Conservation (phyloP, 805 yeast species). For the Lipomyces kockii region DNA sequence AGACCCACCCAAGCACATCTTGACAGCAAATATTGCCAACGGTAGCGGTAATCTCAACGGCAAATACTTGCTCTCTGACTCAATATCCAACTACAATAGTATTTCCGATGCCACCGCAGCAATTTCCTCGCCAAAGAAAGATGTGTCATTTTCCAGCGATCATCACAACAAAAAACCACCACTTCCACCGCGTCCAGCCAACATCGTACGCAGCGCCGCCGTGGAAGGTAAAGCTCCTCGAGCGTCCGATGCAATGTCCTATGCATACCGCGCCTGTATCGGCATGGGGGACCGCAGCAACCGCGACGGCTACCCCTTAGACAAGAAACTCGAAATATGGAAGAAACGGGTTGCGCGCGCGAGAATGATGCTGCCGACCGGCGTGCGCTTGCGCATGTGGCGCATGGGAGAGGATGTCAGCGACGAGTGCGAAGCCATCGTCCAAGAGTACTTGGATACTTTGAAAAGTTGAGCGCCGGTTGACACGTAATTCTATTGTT, state of each 20-base stretch:
- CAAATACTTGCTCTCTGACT: neutral
- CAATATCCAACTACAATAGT: slow-evolving; percentile 10
- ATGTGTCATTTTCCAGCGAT: slow-evolving; percentile 3
- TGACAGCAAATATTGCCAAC: neutral
- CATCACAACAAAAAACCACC: slow-evolving; percentile 13
- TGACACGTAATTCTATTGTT: neutral
- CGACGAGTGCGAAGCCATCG: slow-evolving; percentile 42
- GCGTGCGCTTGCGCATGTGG: slow-evolving; percentile 52
- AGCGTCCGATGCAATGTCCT: slow-evolving; percentile 24
- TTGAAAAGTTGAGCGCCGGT: neutral
- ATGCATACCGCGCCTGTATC: slow-evolving; percentile 31
- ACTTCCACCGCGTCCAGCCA: slow-evolving; percentile 27
- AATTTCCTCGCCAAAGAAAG: neutral
- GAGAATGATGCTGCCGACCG: slow-evolving; percentile 48
- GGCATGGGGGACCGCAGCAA: slow-evolving; percentile 14
- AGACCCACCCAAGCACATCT: neutral
- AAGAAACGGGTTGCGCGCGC: slow-evolving; percentile 55
- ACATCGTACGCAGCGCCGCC: slow-evolving; percentile 9
- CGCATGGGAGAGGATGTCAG: slow-evolving; percentile 50
- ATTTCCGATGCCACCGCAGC: neutral
- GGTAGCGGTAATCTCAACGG: neutral
- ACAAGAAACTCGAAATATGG: slow-evolving; percentile 63
- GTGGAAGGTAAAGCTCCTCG: slow-evolving; percentile 16
- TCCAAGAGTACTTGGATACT: slow-evolving; percentile 24
- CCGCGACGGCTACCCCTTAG: slow-evolving; percentile 41